These are phyloP conservation scores for Berberis thunbergii DNA, from an alignment of 164 flowering plant species.

Conservation along the genomic window DNA sequence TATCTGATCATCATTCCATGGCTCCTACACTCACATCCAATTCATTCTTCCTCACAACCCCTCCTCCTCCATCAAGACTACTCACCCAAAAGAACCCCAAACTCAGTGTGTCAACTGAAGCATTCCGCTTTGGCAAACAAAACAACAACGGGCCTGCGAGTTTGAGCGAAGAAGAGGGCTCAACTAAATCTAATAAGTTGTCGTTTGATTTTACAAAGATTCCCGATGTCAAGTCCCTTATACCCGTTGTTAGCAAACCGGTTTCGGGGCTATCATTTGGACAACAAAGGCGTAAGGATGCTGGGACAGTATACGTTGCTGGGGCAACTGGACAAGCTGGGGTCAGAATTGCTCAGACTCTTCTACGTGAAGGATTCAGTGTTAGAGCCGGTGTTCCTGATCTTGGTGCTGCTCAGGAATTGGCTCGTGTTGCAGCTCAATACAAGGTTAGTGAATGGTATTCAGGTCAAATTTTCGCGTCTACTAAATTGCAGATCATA, in stretches of 20 bases:
- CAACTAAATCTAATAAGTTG: slow-evolving; percentile 21
- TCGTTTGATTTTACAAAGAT: slow-evolving; percentile 38
- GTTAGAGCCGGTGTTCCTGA: slow-evolving; percentile 92
- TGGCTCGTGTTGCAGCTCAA: slow-evolving; percentile 64
- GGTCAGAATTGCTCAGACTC: slow-evolving; percentile 60
- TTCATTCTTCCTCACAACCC: slow-evolving; percentile 41
- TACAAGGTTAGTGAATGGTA: slow-evolving; percentile 52
- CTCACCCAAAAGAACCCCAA: slow-evolving; percentile 17
- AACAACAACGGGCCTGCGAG: slow-evolving; percentile 14
- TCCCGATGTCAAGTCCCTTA: slow-evolving; percentile 50
- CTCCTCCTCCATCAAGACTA: slow-evolving; percentile 32
- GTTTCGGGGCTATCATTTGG: slow-evolving; percentile 41
- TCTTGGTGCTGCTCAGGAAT: slow-evolving; percentile 77
- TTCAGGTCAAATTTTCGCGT: no score
- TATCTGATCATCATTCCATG: slow-evolving; percentile 20
- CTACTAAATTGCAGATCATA: not conserved
- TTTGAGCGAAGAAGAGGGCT: slow-evolving; percentile 2
- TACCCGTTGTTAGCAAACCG: slow-evolving; percentile 44
- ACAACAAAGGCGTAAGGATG: slow-evolving; percentile 50
- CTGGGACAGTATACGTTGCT: slow-evolving; percentile 78
- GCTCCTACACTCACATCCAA: slow-evolving; percentile 70
- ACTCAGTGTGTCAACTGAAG: slow-evolving; percentile 31
- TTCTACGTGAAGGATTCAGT: slow-evolving; percentile 65
- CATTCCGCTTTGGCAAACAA: slow-evolving; percentile 32
- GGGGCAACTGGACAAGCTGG: slow-evolving; percentile 91